Conservation (phyloP, 2,329 filamentous ascomycete genomes). For the Xylaria sp. region DNA sequence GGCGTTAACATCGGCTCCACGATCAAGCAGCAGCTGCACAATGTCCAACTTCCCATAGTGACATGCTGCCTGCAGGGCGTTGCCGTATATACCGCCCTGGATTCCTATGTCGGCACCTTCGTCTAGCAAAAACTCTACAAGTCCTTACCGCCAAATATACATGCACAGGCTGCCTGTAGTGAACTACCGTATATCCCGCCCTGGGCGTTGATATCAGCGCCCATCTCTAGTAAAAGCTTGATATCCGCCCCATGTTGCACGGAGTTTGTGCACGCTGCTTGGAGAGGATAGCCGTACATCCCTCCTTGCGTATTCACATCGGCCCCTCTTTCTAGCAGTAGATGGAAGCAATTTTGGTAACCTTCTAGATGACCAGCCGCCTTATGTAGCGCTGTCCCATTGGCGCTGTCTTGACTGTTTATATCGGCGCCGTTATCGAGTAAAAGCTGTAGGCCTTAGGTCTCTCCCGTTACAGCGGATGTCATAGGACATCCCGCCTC, state of each 20-base stretch:
- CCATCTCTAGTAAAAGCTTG: neutral
- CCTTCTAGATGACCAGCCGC: neutral
- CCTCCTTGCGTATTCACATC: conserved; percentile 8
- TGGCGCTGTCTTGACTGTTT: neutral
- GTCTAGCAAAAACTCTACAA: neutral
- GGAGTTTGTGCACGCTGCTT: too few relatives aligned
- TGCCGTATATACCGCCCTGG: neutral
- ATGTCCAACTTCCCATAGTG: neutral
- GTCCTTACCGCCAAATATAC: neutral
- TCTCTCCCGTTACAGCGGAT: too few relatives aligned
- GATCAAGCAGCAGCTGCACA: neutral
- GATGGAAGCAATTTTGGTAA: neutral
- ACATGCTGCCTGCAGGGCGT: neutral
- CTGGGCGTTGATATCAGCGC: conserved; percentile 5
- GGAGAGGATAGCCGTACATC: neutral
- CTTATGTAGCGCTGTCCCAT: neutral
- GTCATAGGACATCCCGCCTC: too few relatives aligned
- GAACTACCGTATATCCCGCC: conserved; percentile 1
- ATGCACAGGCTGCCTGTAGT: conserved; percentile 3
- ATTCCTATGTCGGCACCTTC: neutral
- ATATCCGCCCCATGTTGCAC: neutral
- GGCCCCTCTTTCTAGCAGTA: conserved; percentile 3
- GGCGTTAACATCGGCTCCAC: neutral
- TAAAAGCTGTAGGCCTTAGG: too few relatives aligned
- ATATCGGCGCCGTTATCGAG: conserved; percentile 9